Base-by-base conservation (phyloP, 129 eudicot genomes). In the Saussurea involucrata region DNA sequence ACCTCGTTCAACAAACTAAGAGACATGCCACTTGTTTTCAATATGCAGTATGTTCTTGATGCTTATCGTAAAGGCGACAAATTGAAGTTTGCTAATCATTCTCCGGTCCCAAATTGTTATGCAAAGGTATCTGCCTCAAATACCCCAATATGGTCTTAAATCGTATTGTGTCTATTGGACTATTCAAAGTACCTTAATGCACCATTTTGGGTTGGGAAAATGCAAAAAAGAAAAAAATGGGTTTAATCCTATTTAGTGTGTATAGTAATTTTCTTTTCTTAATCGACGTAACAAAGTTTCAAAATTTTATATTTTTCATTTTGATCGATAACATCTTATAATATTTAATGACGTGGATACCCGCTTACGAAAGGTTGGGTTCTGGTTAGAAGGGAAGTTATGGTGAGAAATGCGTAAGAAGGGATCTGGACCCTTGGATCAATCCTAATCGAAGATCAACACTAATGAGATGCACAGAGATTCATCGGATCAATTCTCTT, bases 1-100 rank as follows among this genome's bases (percentile, higher is more conserved):
- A 27, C 6, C 34, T 33, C 12, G 28, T 31, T 36, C n/a, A 25
- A 5, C 37, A 27, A 27, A 71, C 64, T 21, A 44, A 5, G 3
- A 24, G 1, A 13, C 15, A 6, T 17, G 44, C 3, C 27, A 9
- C 22, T 36, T 74, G 58, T 49, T 74, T 67, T 78, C 24, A 10
- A 21, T 68, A 68, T 71, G 86, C 87, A 95, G 99, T 92, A 83
- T 83, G 97, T 92, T 81, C 99, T 95, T 71, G 99, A 95, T 90
- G 99, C 99, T 86, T 92, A 81, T 72, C 92, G 99, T 37, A 95
- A 92, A 76, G 99, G 99, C 63, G 99, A 95, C 73, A 95, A 95
- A 64, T 73, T 95, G 82, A 95, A 95, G 85, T 95, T 95, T 82
- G 99, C 99, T 70, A 95, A 95, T 75, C 99, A 95, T 85, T 95